Conservation (phyloP, 768 basidiomycete genomes). For the Neoboletus brunneissimus region DNA sequence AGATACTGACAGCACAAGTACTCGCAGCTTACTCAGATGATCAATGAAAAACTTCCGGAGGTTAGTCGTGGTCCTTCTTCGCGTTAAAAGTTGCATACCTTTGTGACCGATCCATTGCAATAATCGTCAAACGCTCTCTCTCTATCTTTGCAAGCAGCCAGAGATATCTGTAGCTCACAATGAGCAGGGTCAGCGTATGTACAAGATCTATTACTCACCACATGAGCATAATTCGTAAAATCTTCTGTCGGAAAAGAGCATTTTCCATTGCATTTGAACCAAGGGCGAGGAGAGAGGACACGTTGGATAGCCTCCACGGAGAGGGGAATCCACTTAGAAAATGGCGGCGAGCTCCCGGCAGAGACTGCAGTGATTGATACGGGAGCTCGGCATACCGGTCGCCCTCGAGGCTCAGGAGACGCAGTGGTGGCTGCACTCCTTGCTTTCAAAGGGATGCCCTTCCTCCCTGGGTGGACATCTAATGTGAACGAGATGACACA, state of each 20-base stretch:
- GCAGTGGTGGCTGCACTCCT: not conserved
- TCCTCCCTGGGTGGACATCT: slow-evolving; percentile 3
- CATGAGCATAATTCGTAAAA: slow-evolving; percentile 14
- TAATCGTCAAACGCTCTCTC: slow-evolving; percentile 23
- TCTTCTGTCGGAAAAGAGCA: slow-evolving; percentile 6
- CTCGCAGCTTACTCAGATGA: slow-evolving; percentile 22
- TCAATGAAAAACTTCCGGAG: slow-evolving; percentile 27
- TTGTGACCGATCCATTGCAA: slow-evolving; percentile 19
- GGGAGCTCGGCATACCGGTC: slow-evolving; percentile 8
- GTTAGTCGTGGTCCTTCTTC: not conserved
- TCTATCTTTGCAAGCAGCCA: slow-evolving; percentile 30
- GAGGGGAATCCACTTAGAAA: slow-evolving; percentile 14
- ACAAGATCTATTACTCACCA: slow-evolving; percentile 17
- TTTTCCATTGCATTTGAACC: slow-evolving; percentile 18
- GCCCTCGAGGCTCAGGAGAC: slow-evolving; percentile 8
- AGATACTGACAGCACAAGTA: not conserved
- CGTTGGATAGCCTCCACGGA: slow-evolving; percentile 1
- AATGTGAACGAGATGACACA: not conserved
- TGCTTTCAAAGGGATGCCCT: not conserved
- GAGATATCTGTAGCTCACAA: slow-evolving; percentile 17
- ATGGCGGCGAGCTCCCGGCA: slow-evolving; percentile 14
- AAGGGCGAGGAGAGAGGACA: slow-evolving; percentile 21
- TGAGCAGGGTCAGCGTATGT: slow-evolving; percentile 3
- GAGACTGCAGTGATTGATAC: slow-evolving; percentile 16
- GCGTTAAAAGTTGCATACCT: slow-evolving; percentile 1